phyloP scores from a whole-genome alignment of 164 flowering plant species.

The Piper betle region DNA sequence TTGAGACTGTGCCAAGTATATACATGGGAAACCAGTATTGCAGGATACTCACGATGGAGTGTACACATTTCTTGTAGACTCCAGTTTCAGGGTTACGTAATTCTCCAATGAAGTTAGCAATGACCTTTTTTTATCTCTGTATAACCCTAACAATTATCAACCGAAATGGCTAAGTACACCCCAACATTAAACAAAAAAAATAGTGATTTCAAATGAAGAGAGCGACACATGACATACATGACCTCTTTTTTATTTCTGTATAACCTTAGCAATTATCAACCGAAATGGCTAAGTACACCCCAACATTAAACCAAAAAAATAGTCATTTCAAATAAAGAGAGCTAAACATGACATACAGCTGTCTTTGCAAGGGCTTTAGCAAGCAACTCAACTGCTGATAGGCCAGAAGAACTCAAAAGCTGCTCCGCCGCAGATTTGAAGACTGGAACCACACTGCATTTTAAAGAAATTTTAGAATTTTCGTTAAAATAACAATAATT shows the following conservation, averaged over 20 bases:
- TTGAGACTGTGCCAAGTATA: neutral
- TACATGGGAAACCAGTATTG: neutral
- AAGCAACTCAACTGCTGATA: conserved; percentile 69
- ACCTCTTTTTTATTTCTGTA: conserved; percentile 75
- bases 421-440: conserved; percentile 81
- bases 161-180: neutral
- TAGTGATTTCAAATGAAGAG: neutral
- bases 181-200: neutral
- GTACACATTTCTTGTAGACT: conserved; percentile 61
- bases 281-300: neutral
- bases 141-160: conserved; percentile 53
- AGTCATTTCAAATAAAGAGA: neutral
- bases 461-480: conserved; percentile 1
- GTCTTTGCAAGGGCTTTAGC: conserved; percentile 94
- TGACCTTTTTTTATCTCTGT: conserved; percentile 80
- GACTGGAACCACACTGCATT: conserved; percentile 81
- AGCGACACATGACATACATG: conserved; percentile 11
- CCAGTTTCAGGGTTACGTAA: conserved; percentile 61
- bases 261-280: conserved; percentile 49
- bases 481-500: neutral
- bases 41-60: conserved; percentile 53
- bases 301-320: neutral
- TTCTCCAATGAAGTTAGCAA: conserved; percentile 73
- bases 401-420: conserved; percentile 45
- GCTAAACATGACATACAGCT: conserved; percentile 35